A percentile compares a stretch with the other conserved stretches of the same genome.
Conservation (phyloP, 768 basidiomycete species). For the Dendrothele bispora region DNA sequence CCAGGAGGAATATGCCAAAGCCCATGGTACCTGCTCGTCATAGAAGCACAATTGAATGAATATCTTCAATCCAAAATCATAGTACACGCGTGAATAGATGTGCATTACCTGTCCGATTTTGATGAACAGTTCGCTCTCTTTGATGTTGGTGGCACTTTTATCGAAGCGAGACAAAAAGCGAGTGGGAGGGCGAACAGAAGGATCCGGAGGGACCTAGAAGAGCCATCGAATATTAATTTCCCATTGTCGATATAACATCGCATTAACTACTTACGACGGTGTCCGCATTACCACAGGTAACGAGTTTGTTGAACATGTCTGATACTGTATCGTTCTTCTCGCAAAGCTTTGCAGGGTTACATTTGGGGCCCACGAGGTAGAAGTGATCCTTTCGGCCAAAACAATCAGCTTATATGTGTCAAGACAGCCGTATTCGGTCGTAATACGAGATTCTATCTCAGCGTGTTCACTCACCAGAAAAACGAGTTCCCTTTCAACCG, state of each 20-base stretch:
- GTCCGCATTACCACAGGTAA: conserved; percentile 42
- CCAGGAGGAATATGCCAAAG: conserved; percentile 49
- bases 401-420: neutral
- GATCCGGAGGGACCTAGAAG: conserved; percentile 24
- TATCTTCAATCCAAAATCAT: neutral
- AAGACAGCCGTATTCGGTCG: neutral
- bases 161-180: conserved; percentile 58
- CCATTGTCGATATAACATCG: neutral
- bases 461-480: conserved; percentile 45
- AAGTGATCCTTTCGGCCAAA: conserved; percentile 45
- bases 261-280: conserved; percentile 27
- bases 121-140: conserved; percentile 49
- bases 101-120: conserved; percentile 52
- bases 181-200: conserved; percentile 31
- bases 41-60: neutral
- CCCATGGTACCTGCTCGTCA: conserved; percentile 52
- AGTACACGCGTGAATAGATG: neutral
- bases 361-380: conserved; percentile 44
- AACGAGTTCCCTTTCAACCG: conserved; percentile 36
- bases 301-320: conserved; percentile 49
- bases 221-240: neutral
- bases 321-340: conserved; percentile 29
- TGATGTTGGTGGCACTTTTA: conserved; percentile 60
- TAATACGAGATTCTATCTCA: neutral
- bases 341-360: conserved; percentile 43